phyloP scores from a whole-genome alignment of 2,329 filamentous ascomycete species.

The Aspergillus puulaauensis region DNA sequence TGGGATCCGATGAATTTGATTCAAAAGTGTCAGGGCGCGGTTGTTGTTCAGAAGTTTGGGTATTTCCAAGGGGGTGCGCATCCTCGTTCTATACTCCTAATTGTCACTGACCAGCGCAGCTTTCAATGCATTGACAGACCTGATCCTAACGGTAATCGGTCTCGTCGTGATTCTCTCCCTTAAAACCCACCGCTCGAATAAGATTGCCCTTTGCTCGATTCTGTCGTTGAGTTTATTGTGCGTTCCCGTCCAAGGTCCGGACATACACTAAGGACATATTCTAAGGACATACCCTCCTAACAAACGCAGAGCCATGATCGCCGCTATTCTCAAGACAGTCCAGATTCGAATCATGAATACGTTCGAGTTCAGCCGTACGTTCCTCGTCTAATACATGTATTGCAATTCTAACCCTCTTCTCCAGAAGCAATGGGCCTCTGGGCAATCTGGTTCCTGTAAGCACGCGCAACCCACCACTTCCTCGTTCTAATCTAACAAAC shows the following conservation, averaged over 20 bases:
- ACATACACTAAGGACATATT: background rate
- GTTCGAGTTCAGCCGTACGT: background rate
- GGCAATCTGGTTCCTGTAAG: conserved; percentile 7
- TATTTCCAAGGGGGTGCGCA: conserved; percentile 8
- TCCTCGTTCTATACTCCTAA: background rate
- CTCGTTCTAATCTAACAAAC: background rate
- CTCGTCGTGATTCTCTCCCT: background rate
- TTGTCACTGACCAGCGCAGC: background rate
- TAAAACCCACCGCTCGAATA: background rate
- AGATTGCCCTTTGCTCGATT: background rate
- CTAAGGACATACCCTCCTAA: no score
- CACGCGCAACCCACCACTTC: no score
- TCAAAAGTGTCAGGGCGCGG: background rate
- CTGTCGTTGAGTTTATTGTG: conserved; percentile 3
- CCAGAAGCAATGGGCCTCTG: background rate
- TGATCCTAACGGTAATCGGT: background rate
- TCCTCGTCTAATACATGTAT: no score
- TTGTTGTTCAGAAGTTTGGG: background rate
- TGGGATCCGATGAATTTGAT: background rate
- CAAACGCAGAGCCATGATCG: conserved; percentile 6
- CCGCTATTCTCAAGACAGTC: background rate
- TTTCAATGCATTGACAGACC: conserved; percentile 4
- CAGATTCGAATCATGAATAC: background rate
- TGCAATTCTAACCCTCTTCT: background rate
- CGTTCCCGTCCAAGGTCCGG: background rate